phyloP scores from a whole-genome alignment of 208 protist species.

The Phytomonas serpens region DNA sequence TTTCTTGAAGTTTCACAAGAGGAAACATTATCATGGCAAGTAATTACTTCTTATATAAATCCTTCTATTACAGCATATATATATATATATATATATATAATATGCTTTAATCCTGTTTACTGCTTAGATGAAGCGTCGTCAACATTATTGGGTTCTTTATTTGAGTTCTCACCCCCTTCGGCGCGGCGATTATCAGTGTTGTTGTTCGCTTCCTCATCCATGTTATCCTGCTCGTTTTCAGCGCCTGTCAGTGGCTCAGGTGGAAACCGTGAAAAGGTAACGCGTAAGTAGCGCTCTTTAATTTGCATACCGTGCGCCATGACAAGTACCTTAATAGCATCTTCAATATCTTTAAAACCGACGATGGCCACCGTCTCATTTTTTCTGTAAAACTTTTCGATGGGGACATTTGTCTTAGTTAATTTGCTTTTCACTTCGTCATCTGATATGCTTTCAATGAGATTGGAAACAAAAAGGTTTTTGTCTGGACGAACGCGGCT shows the following conservation, averaged over 20 bases:
- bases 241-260: constrained; percentile 37
- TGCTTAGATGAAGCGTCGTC: not conserved
- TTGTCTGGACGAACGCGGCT: constrained; percentile 52
- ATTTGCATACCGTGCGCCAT: constrained; percentile 55
- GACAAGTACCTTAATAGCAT: constrained; percentile 64
- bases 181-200: not conserved
- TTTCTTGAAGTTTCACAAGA: not conserved
- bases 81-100: not conserved
- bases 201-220: constrained; percentile 11
- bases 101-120: not conserved
- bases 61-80: not conserved
- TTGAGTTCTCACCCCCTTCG: constrained; percentile 1
- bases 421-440: constrained; percentile 53
- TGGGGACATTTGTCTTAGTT: constrained; percentile 23
- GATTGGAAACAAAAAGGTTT: constrained; percentile 78
- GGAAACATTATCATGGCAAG: not conserved
- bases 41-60: constrained; percentile 2
- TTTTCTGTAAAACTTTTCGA: constrained; percentile 52
- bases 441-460: constrained; percentile 55
- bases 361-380: constrained; percentile 47
- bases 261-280: constrained; percentile 81
- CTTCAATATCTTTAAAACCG: constrained; percentile 43
- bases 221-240: constrained; percentile 12
- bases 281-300: constrained; percentile 53
- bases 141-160: not conserved